Base-by-base conservation (phyloP, 208 protist genomes). In the Leishmania lainsoni region DNA sequence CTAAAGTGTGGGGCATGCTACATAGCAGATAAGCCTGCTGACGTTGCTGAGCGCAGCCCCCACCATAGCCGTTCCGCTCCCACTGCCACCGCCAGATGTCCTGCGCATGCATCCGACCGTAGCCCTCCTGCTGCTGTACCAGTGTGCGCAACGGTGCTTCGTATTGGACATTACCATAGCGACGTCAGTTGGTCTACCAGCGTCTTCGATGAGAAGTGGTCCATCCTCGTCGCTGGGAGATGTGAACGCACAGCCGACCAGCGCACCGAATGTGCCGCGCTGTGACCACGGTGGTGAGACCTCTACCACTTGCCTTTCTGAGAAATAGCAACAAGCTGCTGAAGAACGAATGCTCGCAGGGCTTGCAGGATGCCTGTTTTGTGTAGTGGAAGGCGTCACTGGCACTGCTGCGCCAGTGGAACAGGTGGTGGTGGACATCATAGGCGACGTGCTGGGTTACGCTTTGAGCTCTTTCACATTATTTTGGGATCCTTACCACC, bases 11-110 rank as follows among this genome's bases (percentile, higher is more conserved):
- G 92, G 89, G 89, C 54, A 90, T 52, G 70, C 59, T n/a, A n/a
- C 92, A 54, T 80, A 83, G 59, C 78, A 90, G 17, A 52, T 93
- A 75, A 88, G 88, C 73, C 82, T 89, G 2, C 75, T 95, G 26
- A 78, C 86, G n/a, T 63, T 90, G 72, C n/a, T 90, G 35, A 88
- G 84, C 39, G 59, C 88, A 75, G 68, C 73, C 76, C 58, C 77
- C 83, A 20, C 81, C 29, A 86, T 86, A 78, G 82, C 73, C 6
- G 82, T 78, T 8, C 82, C 82, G 39, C 82, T 86, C 22, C 82
- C 82, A 22, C 66, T 86, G 66, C 78, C 82, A 5, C 82, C 78
- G 22, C 66, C 78, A 5, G 42, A 68, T 65, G 59, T 88, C 54
- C 29, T 88, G 66, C 76, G 80, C 45, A 35, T 85, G 9, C 81